Base-by-base conservation (phyloP, 108 stramenopile species). In the Stephanodiscus minutulus region DNA sequence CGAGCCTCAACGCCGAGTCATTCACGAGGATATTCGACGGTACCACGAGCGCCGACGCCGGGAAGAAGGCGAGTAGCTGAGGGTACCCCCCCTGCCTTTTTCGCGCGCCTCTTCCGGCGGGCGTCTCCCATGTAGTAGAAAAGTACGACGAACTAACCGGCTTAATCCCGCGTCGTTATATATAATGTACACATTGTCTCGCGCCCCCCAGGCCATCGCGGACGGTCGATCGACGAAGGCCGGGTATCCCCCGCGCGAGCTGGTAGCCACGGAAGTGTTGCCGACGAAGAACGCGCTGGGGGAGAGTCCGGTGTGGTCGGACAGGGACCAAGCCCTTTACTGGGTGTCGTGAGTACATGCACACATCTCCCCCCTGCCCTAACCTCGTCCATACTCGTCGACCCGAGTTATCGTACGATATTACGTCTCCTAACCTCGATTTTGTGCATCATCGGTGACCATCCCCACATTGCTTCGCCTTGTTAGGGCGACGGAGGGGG, bases 21-120 rank as follows among this genome's bases (percentile, higher is more conserved):
- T 94, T 94, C 70, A 82, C 85, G 12, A 74, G 90, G 20, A 94
- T 94, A 64, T 77, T 80, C 49, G 82, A 85, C 64, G 86, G 84
- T n/a, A 78, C 71, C 2, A 46, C 53, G 22, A 50, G 27, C 44
- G 61, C 58, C 12, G 39, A 56, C 41, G 44, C 36, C 7, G 63
- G 44, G 37, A 67, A 39, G 50, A 62, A 62, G 52, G 73, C 69
- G 33, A 28, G 39, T 35, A 13, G 36, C n/a, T n/a, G n/a, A n/a
- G n/a, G n/a, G n/a, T n/a, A n/a, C n/a, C n/a, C n/a, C n/a, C n/a
- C n/a, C n/a, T n/a, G n/a, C n/a, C n/a, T n/a, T n/a, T n/a, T n/a
- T n/a, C n/a, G n/a, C n/a, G n/a, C n/a, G n/a, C n/a, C n/a, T n/a
- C n/a, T n/a, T n/a, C n/a, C n/a, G n/a, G n/a, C n/a, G n/a, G n/a